These are phyloP conservation scores for Candida bentonensis DNA, from an alignment of 805 yeast species.

Conservation along the genomic window DNA sequence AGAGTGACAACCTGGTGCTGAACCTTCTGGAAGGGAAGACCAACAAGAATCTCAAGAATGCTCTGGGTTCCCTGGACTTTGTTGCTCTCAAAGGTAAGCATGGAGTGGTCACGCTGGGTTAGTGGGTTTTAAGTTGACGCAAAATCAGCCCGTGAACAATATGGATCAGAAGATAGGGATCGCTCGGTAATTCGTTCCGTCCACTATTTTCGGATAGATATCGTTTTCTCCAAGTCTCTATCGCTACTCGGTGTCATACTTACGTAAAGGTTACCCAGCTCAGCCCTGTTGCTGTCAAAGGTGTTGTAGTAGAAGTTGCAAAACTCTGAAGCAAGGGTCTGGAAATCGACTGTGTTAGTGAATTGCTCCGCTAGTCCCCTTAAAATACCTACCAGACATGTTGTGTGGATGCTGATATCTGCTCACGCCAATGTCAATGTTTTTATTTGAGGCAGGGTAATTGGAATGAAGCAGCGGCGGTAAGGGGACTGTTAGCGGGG, in stretches of 20 bases:
- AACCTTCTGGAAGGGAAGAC: constrained; percentile 86
- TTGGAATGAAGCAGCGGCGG: no score
- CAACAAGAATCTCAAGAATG: constrained; percentile 81
- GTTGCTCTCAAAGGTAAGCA: constrained; percentile 91
- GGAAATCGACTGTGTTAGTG: constrained; percentile 13
- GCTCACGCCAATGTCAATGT: no score
- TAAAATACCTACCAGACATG: no score
- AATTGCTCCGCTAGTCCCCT: no score
- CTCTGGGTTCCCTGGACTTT: constrained; percentile 90
- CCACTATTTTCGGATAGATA: background rate
- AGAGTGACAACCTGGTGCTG: constrained; percentile 86
- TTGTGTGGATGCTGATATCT: no score
- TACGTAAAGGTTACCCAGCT: constrained; percentile 79
- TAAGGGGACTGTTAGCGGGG: no score
- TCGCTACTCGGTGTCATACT: no score
- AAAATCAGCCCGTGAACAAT: no score
- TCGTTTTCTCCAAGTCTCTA: background rate
- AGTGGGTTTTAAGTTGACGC: background rate
- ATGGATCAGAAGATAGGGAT: no score
- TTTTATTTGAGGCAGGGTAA: no score
- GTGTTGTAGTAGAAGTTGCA: constrained; percentile 91
- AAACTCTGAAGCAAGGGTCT: constrained; percentile 47
- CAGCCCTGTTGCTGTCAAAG: constrained; percentile 84
- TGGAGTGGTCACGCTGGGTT: constrained; percentile 71
- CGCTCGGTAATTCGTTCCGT: no score